These are phyloP conservation scores for Glycine soja DNA, from an alignment of 306 rosid genomes.

Conservation along the genomic window DNA sequence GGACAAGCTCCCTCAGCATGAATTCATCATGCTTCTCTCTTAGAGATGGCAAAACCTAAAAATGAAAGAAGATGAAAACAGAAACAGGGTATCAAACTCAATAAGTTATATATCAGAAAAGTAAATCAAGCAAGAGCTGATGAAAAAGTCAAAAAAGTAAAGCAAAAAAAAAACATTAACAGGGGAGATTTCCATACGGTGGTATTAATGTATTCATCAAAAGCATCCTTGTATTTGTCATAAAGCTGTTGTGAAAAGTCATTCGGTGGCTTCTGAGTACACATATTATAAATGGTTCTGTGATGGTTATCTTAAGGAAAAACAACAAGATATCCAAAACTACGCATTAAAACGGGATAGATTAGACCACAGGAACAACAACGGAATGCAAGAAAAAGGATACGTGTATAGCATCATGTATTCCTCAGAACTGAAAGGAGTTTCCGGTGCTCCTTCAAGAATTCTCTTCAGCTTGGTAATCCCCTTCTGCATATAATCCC, in stretches of 20 bases:
- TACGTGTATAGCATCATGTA: conserved; percentile 60
- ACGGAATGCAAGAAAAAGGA: conserved; percentile 41
- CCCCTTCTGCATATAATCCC: conserved; percentile 52
- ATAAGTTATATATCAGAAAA: background rate
- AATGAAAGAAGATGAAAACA: background rate
- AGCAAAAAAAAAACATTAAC: background rate
- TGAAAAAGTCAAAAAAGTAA: background rate
- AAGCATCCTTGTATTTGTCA: conserved; percentile 53
- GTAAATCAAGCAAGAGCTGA: background rate
- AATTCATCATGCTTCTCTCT: conserved; percentile 72
- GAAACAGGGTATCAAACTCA: background rate
- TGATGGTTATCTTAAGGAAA: conserved; percentile 46
- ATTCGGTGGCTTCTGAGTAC: conserved; percentile 61
- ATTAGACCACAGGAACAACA: background rate
- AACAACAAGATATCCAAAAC: background rate
- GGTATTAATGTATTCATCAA: conserved; percentile 52
- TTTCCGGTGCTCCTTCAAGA: conserved; percentile 52
- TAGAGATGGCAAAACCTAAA: conserved; percentile 69
- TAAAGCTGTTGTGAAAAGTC: conserved; percentile 66
- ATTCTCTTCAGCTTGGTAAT: conserved; percentile 58
- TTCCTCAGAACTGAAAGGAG: conserved; percentile 48
- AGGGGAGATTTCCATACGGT: conserved; percentile 36
- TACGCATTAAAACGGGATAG: background rate
- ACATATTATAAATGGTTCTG: conserved; percentile 69
- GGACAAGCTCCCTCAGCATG: conserved; percentile 72